Evolutionary conservation across 345 rosid species (phyloP), one percentile per base, ranked within the genome.

Genomic region (Syzygium jambos): DNA sequence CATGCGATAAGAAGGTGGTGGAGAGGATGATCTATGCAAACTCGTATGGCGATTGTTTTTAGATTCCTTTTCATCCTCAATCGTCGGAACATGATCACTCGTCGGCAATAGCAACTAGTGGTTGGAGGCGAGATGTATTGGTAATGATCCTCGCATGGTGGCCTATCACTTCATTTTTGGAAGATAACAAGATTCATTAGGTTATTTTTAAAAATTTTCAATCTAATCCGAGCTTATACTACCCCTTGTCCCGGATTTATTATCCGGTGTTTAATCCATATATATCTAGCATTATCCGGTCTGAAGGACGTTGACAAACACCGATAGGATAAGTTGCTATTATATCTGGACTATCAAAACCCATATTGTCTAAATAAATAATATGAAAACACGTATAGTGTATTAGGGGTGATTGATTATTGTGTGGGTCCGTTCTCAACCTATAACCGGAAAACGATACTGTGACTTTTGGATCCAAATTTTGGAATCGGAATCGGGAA

Each of bases 1-100:
- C 68, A 4, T 92, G 94, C 53, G 90, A 93, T 51, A 90, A 93
- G 65, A 65, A 52, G 19, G 87, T 93, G 34, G 91, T 94, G 23
- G 93, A 93, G 88, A 93, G 88, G 78, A 92, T 93, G 91, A 93
- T 90, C 87, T 15, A 30, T 65, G 21, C 78, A 65, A 29, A 8
- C 78, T 63, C 30, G 19, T 17, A 17, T 0, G 11, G 2, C 8
- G 21, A 63, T 29, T 7, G 1, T 3, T 10, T 63, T 63, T 65
- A 65, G 77, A 29, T 41, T 29, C 21, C 0, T 65, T 65, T 65
- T 65, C 21, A 65, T 17, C 30, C 43, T 65, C 11, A 16, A 0
- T 65, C 7, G 43, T 65, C 0, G 41, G 19, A 65, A 65, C 77
- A 11, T 0, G 3, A 29, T 65, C 11, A 4, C 22, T 65, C 1